Evolutionary conservation across 2,329 filamentous ascomycete species (phyloP).

Genomic region (Phialophora chinensis): DNA sequence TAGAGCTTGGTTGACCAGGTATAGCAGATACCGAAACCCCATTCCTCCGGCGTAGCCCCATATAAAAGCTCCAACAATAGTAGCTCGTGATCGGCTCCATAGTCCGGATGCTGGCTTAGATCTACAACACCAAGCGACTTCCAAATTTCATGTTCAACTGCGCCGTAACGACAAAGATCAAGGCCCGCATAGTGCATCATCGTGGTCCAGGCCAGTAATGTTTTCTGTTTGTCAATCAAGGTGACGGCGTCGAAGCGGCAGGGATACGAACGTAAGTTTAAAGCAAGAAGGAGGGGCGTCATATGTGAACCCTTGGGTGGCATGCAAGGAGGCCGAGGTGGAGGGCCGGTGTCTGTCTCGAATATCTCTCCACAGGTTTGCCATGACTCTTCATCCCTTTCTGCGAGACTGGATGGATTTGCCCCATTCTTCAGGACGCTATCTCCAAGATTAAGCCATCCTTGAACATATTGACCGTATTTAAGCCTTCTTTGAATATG

Average conservation of each 20-base stretch:
- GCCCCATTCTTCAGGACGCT: constrained; percentile 9
- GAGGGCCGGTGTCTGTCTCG: neutral
- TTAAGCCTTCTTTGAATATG: no score
- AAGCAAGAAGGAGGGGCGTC: neutral
- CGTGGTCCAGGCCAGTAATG: neutral
- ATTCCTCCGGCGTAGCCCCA: constrained; percentile 8
- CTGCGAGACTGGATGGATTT: neutral
- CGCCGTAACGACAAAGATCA: constrained; percentile 6
- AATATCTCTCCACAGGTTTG: neutral
- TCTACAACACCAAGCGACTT: neutral
- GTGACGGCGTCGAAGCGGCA: accelerated
- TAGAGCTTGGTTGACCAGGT: neutral
- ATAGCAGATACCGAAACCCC: neutral
- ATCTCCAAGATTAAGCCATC: constrained; percentile 10
- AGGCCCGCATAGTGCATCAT: constrained; percentile 10
- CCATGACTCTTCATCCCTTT: neutral
- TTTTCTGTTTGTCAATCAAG: neutral
- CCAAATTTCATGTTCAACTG: neutral
- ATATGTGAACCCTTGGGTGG: no score
- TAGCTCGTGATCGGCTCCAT: neutral
- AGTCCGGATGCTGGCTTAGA: no score
- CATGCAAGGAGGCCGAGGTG: neutral
- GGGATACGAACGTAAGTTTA: neutral
- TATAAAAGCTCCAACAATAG: neutral
- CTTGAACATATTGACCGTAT: neutral